These are phyloP conservation scores for Phytopythium delawarense DNA, from an alignment of 352 stramenopile species.

Conservation along the genomic window DNA sequence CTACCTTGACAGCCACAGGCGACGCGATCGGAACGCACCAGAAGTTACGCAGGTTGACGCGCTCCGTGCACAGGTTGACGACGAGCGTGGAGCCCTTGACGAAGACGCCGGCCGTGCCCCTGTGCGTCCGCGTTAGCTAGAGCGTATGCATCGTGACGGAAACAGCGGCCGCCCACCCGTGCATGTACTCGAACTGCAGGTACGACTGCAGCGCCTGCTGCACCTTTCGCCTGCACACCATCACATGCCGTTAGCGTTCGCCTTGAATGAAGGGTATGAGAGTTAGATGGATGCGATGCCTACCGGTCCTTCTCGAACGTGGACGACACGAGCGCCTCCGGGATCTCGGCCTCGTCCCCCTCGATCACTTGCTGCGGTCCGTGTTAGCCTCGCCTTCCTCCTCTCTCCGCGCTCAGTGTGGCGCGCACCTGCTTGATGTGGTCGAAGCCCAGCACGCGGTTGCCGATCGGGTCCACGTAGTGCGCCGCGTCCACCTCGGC, in stretches of 20 bases:
- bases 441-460: conserved; percentile 80
- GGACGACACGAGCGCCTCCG: conserved; percentile 23
- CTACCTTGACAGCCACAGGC: neutral
- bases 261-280: neutral
- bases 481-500: conserved; percentile 75
- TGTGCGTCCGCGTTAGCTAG: conserved; percentile 11
- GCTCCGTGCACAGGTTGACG: conserved; percentile 81
- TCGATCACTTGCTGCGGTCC: conserved; percentile 34
- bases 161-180: conserved; percentile 31
- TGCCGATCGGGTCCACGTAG: conserved; percentile 80
- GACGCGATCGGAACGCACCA: conserved; percentile 30
- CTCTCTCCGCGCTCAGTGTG: no score
- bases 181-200: conserved; percentile 83
- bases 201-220: conserved; percentile 79
- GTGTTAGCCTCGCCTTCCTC: neutral
- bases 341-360: conserved; percentile 47
- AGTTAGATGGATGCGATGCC: neutral
- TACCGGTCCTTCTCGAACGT: conserved; percentile 73
- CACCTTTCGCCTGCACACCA: conserved; percentile 25
- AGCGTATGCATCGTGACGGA: neutral
- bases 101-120: conserved; percentile 78
- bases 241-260: neutral
- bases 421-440: conserved; percentile 55
- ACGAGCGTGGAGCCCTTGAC: conserved; percentile 55
- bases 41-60: conserved; percentile 88